Base-by-base conservation (phyloP, 805 yeast species). In the Saccharomyces jurei region DNA sequence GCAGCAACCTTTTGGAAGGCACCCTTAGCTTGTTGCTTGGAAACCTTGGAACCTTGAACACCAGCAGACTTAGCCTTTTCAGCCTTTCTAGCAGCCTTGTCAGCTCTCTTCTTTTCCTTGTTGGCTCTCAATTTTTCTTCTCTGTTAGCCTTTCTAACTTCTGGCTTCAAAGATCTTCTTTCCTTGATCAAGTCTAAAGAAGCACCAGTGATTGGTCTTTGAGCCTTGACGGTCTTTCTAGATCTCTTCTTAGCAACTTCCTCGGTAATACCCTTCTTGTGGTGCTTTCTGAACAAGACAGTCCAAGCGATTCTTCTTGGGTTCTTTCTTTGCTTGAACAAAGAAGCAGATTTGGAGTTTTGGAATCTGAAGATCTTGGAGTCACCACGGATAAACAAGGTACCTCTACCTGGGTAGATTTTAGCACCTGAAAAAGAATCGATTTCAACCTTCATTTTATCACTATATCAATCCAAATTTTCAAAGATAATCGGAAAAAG, bases 331-430 rank as follows among this genome's bases (percentile, higher is more conserved):
- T 92, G 98, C 75, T 85, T 84, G 91, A 91, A 91, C 73, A 91
- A 85, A 74, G 97, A 89, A 71, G 95, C 92, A 73, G 94, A 83
- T 82, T 91, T 92, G 69, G 96, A 86, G 77, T 88, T 83, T 78
- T 86, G 92, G 91, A 92, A 91, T 84, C 98, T 89, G 96, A 91
- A 91, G 73, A 89, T 78, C 84, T 92, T 91, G 74, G 97, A 89
- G 88, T 91, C 98, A 71, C 97, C 97, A 81, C 98, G 89, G 78
- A 91, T 90, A 75, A 88, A 91, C 77, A 91, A 85, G 75, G 92
- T 89, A 80, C 98, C 97, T 84, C 97, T 89, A 81, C 98, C 98
- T 82, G 98, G 98, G 95, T 92, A 92, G 84, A 91, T 90, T 83
- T 90, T 91, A 74, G 91, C 80, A 79, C 97, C 97, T 72, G 97